Evolutionary conservation across 108 stramenopile genomes (phyloP), one percentile per base, ranked within the genome.

Genomic region (Mayamaea pseudoterrestris): DNA sequence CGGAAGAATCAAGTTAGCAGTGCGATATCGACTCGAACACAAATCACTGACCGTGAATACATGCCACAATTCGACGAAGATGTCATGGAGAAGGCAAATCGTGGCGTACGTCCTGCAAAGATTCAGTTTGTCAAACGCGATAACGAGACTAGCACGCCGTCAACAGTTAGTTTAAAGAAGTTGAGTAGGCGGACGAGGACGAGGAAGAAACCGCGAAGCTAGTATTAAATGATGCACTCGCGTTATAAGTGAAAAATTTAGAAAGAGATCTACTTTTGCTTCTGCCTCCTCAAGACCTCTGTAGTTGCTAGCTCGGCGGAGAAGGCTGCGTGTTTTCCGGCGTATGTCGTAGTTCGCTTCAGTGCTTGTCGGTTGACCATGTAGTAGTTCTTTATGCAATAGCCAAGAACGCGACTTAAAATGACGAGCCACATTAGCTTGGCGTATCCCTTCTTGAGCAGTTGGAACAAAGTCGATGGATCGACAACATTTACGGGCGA

Each of bases 331-430:
- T 69, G 63, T 27, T 92, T 92, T 1, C 84, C 90, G 26, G 90
- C 84, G 50, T 83, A 91, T 12, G 79, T 84, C 0, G 84, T 84
- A 0, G 77, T 78, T 30, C 90, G 74, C 47, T 85, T 87, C 66
- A 61, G 60, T 8, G 90, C 84, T 48, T 92, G 80, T 22, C 90
- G 65, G 52, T 79, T 79, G 41, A 84, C 74, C 45, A 87, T 56
- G 52, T 71, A 92, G 53, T 87, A 92, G 44, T 92, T 92, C 59
- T 92, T 92, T 13, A 82, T 50, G 44, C 84, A 84, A 46, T 80
- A 92, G 0, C 90, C 90, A 21, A 71, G 55, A 5, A 87, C 90
- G 18, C 90, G 62, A 18, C 37, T 34, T 7, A 92, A 57, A 44
- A 92, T 83, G 45, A 77, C 72, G 7, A 72, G 44, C 90, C 90